These are phyloP conservation scores for Grosmannia huntii DNA, from an alignment of 2,329 filamentous ascomycete genomes.

Conservation along the genomic window DNA sequence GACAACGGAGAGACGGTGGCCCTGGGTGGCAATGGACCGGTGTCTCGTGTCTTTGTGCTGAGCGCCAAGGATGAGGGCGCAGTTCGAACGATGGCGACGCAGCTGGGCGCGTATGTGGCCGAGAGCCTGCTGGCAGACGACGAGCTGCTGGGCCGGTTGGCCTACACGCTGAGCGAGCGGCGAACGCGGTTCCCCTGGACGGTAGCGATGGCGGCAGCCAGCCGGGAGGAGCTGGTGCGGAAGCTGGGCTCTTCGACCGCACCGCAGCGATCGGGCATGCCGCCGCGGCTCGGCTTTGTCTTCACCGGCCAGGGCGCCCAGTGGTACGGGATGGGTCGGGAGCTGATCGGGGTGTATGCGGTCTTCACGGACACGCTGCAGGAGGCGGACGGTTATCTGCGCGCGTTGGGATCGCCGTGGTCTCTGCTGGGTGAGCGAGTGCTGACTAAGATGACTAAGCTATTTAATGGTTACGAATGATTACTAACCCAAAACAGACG, in stretches of 20 bases:
- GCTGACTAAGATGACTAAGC: background rate
- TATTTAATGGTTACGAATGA: background rate
- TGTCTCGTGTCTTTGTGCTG: conserved; percentile 24
- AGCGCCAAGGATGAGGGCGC: conserved; percentile 7
- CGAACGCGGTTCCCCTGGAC: conserved; percentile 5
- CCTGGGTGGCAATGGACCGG: background rate
- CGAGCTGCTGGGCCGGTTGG: conserved; percentile 4
- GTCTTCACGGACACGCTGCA: background rate
- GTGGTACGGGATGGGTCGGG: conserved; percentile 17
- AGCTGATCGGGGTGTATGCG: conserved; percentile 13
- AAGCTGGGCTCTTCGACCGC: background rate
- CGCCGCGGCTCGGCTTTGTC: conserved; percentile 9
- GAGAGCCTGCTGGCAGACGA: background rate
- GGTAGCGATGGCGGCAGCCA: background rate
- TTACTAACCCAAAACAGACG: background rate
- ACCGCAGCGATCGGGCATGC: background rate
- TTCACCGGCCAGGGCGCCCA: conserved; percentile 20
- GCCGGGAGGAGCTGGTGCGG: background rate
- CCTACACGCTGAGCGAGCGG: conserved; percentile 20
- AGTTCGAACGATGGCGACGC: conserved; percentile 1
- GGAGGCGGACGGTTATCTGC: conserved; percentile 17
- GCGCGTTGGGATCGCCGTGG: background rate
- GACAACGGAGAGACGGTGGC: background rate
- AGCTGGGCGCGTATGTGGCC: background rate
- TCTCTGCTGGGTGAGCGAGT: background rate